A percentile compares a stretch with the other conserved stretches of the same genome.
phyloP scores from a whole-genome alignment of 306 rosid species.

The Quercus bicolor region DNA sequence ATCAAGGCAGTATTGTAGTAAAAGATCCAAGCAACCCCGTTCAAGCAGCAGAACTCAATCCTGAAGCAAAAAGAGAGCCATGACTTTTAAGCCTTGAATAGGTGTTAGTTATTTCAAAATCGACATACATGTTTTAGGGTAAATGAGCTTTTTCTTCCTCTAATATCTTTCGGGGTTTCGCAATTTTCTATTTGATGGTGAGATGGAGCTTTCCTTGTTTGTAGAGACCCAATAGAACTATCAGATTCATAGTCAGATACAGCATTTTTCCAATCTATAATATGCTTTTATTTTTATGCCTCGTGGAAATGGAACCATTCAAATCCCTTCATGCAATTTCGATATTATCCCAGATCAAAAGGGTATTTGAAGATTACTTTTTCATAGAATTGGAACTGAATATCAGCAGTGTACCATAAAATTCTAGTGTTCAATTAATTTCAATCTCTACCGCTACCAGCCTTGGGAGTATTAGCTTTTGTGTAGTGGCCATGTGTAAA shows the following conservation, averaged over 20 bases:
- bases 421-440: too few relatives aligned
- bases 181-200: slow-evolving; percentile 3
- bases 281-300: not conserved
- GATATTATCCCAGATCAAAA: not conserved
- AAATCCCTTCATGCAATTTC: not conserved
- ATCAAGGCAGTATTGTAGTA: slow-evolving; percentile 47
- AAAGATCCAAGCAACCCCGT: slow-evolving; percentile 56
- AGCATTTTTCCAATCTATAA: not conserved
- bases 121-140: slow-evolving; percentile 8
- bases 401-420: not conserved
- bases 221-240: slow-evolving; percentile 15
- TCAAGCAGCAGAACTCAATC: slow-evolving; percentile 50
- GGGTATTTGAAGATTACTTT: not conserved
- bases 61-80: slow-evolving; percentile 60
- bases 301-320: not conserved
- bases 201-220: slow-evolving; percentile 23
- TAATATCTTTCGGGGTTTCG: slow-evolving; percentile 6
- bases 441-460: too few relatives aligned
- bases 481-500: too few relatives aligned
- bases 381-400: not conserved
- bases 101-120: slow-evolving; percentile 12
- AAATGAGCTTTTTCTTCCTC: slow-evolving; percentile 18
- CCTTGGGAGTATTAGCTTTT: too few relatives aligned
- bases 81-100: slow-evolving; percentile 32
- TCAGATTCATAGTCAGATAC: slow-evolving; percentile 8